Evolutionary conservation across 2,329 filamentous ascomycete genomes (phyloP).

Genomic region (Pseudopyricularia cyperi): DNA sequence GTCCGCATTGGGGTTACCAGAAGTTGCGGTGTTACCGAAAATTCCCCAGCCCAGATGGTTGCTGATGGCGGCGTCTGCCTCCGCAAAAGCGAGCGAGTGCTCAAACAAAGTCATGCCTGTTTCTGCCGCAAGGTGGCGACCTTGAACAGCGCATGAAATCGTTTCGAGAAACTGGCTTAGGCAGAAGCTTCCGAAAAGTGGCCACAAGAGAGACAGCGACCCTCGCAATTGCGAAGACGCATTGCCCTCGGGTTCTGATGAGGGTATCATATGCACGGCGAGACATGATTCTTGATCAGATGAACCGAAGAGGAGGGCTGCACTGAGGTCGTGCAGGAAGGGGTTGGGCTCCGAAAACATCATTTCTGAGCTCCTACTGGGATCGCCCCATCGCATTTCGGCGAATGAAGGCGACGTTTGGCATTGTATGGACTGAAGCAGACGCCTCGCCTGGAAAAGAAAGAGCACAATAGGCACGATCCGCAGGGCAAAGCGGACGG

Average conservation of each 20-base stretch:
- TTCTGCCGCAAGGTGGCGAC: constrained; percentile 65
- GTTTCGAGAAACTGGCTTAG: constrained; percentile 83
- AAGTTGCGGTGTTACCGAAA: constrained; percentile 30
- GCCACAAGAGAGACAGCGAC: constrained; percentile 66
- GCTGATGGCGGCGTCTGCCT: constrained; percentile 79
- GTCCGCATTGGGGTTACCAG: constrained; percentile 14
- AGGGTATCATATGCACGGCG: constrained; percentile 58
- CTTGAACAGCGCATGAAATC: constrained; percentile 76
- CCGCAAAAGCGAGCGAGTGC: constrained; percentile 88
- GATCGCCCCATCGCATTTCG: constrained; percentile 55
- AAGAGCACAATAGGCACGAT: constrained; percentile 60
- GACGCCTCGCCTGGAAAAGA: constrained; percentile 48
- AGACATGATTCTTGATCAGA: constrained; percentile 63
- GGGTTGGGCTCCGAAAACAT: constrained; percentile 59
- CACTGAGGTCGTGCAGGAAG: constrained; percentile 60
- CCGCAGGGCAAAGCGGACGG: constrained; percentile 56
- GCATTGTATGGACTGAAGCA: constrained; percentile 81
- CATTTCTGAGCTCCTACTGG: constrained; percentile 49
- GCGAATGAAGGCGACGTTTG: constrained; percentile 71
- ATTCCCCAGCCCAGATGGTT: constrained; percentile 63
- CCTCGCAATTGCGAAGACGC: constrained; percentile 47
- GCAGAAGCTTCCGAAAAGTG: constrained; percentile 56
- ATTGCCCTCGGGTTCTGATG: constrained; percentile 13
- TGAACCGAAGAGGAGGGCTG: constrained; percentile 58
- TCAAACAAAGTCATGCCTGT: constrained; percentile 96